Conservation (phyloP, 1,284 basidiomycete species). For the Papiliotrema nemorosa region DNA sequence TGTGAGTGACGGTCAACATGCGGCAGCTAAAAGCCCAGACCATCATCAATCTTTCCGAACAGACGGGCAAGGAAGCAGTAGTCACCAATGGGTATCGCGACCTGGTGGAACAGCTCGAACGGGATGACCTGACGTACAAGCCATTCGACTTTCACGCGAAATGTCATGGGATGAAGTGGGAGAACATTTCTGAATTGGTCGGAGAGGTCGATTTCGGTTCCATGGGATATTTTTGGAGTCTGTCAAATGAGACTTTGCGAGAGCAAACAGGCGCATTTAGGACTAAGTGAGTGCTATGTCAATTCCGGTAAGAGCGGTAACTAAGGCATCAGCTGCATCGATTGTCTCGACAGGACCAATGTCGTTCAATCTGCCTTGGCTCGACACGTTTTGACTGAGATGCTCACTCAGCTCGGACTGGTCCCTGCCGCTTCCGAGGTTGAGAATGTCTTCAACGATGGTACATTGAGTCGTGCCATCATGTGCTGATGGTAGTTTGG, state of each 20-base stretch:
- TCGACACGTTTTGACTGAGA: constrained; percentile 70
- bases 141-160: constrained; percentile 86
- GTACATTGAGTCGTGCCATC: constrained; percentile 49
- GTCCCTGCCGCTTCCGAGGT: constrained; percentile 52
- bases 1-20: constrained; percentile 50
- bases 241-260: constrained; percentile 65
- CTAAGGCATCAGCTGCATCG: constrained; percentile 72
- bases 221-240: constrained; percentile 87
- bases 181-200: constrained; percentile 81
- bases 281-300: constrained; percentile 37
- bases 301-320: too few relatives aligned
- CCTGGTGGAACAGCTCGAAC: constrained; percentile 59
- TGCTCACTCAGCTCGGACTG: constrained; percentile 70
- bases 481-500: constrained; percentile 62
- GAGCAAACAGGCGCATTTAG: constrained; percentile 81
- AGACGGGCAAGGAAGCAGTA: constrained; percentile 77
- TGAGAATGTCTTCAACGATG: constrained; percentile 81
- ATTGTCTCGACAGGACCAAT: constrained; percentile 85
- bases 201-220: constrained; percentile 68
- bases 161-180: constrained; percentile 60
- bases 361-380: constrained; percentile 89
- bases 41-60: constrained; percentile 84
- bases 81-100: constrained; percentile 76
- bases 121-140: constrained; percentile 59
- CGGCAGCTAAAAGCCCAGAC: constrained; percentile 54